Evolutionary conservation across 768 basidiomycete species (phyloP).

Genomic region (Pleurotus pulmonarius): DNA sequence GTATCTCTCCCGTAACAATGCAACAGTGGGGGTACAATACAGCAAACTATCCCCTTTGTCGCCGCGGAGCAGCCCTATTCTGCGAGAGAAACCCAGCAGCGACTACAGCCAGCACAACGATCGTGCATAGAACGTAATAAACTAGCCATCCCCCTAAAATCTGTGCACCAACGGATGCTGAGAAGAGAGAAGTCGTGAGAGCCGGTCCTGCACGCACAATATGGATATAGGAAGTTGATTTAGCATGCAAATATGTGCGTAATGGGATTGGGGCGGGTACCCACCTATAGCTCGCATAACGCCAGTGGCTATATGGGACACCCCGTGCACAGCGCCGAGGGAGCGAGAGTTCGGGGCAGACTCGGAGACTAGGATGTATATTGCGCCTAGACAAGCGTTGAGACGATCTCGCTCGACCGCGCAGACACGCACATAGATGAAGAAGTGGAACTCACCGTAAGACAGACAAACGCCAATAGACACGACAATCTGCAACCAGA

Average conservation of each 20-base stretch:
- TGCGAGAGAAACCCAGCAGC: constrained; percentile 31
- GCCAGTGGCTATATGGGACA: background rate
- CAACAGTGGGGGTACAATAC: too few relatives aligned
- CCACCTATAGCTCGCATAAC: background rate
- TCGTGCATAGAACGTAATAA: constrained; percentile 37
- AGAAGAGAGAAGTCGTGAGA: constrained; percentile 59
- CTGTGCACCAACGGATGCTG: constrained; percentile 52
- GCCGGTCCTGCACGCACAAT: constrained; percentile 39
- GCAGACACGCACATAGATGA: background rate
- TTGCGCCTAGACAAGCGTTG: background rate
- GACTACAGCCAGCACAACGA: constrained; percentile 24
- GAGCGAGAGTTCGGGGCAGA: background rate
- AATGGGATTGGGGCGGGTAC: background rate
- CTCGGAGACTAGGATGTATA: background rate
- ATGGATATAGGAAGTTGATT: too few relatives aligned
- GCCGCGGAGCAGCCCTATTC: too few relatives aligned
- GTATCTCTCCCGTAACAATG: too few relatives aligned
- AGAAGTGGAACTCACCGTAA: background rate
- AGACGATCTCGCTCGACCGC: background rate
- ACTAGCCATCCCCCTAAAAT: constrained; percentile 56
- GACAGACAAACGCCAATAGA: background rate
- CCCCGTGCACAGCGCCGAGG: background rate
- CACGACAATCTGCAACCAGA: background rate
- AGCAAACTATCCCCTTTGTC: too few relatives aligned
- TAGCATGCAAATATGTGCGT: too few relatives aligned